Base-by-base conservation (phyloP, 2,329 filamentous ascomycete genomes). In the Cylindrodendrum hubeiense region DNA sequence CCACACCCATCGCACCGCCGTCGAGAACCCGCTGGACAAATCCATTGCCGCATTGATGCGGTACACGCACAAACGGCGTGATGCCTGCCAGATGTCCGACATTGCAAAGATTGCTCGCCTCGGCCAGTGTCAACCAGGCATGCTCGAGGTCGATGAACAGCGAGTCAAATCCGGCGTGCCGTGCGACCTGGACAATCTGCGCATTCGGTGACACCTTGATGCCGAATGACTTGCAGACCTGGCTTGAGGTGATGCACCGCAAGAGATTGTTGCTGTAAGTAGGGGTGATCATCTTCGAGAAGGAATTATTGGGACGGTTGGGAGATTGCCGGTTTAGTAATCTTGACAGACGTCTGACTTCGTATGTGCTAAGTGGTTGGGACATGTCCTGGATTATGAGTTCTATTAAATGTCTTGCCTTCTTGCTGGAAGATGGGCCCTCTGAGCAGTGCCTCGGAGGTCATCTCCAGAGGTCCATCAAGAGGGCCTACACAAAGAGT, bases 71-170 rank as follows among this genome's bases (percentile, higher is more conserved):
- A 60, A 78, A 75, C 0, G 77, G 77, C 0, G 76, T 75, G 12
- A 78, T 70, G 4, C 76, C 77, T 2, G 62, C 62, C 1, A 65
- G 60, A 7, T 78, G 64, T 0, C 70, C 77, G 1, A 74, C 68
- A 4, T 65, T 70, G 60, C 75, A 78, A 1, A 79, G 67, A 17
- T 73, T 71, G 60, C 73, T 75, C 2, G 74, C 73, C 24, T 79
- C 73, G 19, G 72, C 67, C 4, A 79, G 52, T 0, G 77, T 77
- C 4, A 81, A 65, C 3, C 68, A 69, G 5, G 76, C 76, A 49
- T 81, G 79, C 65, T 81, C 79, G 7, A 81, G 69, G 37, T 82
- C 80, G 61, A 82, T 80, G 67, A 81, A 81, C 0, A 82, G 67
- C 7, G 75, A 66, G 53, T 81, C 76, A 54, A 75, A 80, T 21